Evolutionary conservation across 257 asterid species (phyloP).

Genomic region (Buddleja alternifolia): DNA sequence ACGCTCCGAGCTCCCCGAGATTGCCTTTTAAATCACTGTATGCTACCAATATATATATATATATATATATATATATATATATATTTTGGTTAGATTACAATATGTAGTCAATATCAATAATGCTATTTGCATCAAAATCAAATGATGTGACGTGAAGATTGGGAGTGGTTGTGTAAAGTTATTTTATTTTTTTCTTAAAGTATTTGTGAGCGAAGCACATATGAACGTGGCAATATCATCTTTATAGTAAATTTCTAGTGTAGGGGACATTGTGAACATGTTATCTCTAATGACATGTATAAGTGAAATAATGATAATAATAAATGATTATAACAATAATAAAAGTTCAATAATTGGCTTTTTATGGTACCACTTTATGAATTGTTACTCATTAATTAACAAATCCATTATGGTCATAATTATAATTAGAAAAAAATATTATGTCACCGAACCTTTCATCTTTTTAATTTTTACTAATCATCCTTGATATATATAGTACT

Average conservation of each 20-base stretch:
- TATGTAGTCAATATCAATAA: not conserved
- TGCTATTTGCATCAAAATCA: not conserved
- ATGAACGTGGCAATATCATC: conserved; percentile 5
- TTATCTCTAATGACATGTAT: conserved; percentile 10
- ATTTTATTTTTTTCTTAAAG: not conserved
- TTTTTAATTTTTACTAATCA: no score
- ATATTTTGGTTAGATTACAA: no score
- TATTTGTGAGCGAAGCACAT: not conserved
- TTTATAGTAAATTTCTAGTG: not conserved
- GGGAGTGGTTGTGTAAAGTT: not conserved
- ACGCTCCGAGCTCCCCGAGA: no score
- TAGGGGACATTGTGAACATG: not conserved
- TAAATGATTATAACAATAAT: not conserved
- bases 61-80: no score
- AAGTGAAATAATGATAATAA: not conserved
- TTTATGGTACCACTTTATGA: no score
- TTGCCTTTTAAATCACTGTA: no score
- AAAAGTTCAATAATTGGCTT: not conserved
- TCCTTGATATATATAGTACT: no score
- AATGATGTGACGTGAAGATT: not conserved
- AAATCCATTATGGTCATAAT: no score
- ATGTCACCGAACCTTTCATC: no score
- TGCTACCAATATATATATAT: no score
- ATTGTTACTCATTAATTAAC: no score
- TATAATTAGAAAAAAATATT: no score